phyloP scores from a whole-genome alignment of 495 filamentous ascomycete genomes.

The Daldinia decipiens region DNA sequence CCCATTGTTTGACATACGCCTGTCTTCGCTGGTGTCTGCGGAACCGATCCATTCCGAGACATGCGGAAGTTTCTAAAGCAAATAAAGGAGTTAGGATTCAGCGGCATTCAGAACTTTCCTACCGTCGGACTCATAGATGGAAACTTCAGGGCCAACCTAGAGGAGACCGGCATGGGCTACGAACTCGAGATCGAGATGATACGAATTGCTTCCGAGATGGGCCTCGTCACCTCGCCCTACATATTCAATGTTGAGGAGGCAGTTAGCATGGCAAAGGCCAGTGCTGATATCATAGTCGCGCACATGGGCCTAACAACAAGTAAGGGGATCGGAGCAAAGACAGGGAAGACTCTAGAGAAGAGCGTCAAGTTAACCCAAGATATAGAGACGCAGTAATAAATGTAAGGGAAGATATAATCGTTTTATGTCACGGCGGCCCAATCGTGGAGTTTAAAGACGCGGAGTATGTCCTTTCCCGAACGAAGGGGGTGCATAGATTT shows the following conservation, averaged over 20 bases:
- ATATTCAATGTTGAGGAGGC: constrained; percentile 71
- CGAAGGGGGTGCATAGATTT: constrained; percentile 73
- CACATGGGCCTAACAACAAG: constrained; percentile 76
- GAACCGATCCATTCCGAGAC: constrained; percentile 70
- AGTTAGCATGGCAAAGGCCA: constrained; percentile 67
- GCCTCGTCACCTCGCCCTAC: constrained; percentile 73
- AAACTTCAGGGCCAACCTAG: constrained; percentile 69
- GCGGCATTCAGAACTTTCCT: constrained; percentile 78
- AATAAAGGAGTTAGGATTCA: constrained; percentile 68
- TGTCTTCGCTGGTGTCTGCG: constrained; percentile 74
- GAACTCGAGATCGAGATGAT: constrained; percentile 73
- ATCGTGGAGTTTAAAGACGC: constrained; percentile 71
- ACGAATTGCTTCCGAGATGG: constrained; percentile 62
- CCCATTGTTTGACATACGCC: constrained; percentile 68
- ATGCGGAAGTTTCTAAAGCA: constrained; percentile 67
- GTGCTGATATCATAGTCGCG: constrained; percentile 74
- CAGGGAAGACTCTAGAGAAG: constrained; percentile 69
- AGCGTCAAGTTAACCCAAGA: constrained; percentile 67
- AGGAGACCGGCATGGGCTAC: constrained; percentile 78
- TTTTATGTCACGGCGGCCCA: constrained; percentile 76
- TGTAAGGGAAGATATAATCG: constrained; percentile 67
- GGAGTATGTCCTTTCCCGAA: constrained; percentile 66
- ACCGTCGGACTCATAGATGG: constrained; percentile 78
- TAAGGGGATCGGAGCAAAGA: constrained; percentile 70
- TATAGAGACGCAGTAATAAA: constrained; percentile 66